Percentiles rank a stretch among this genome's conserved stretches.
Conservation (phyloP, 768 basidiomycete genomes). For the Auriculariales sp. region DNA sequence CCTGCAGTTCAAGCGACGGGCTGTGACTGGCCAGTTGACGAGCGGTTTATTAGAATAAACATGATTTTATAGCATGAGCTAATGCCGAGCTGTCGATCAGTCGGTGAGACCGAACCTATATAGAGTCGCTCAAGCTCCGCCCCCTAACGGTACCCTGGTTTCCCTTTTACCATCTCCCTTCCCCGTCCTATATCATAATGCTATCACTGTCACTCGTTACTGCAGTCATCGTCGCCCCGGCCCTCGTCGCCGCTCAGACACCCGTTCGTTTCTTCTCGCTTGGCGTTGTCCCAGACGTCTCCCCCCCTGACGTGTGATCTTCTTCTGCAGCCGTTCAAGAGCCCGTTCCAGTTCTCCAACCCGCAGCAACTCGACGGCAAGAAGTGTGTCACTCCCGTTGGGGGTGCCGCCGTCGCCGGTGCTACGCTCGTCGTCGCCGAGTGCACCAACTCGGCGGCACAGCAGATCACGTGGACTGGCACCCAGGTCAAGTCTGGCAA, state of each 20-base stretch:
- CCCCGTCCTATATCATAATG: too few species aligned
- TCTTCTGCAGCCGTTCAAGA: not conserved
- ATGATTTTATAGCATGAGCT: too few species aligned
- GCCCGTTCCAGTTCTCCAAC: not conserved
- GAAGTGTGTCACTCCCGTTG: not conserved
- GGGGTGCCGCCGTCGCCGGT: not conserved
- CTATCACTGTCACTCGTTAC: slow-evolving; percentile 1
- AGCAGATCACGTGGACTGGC: not conserved
- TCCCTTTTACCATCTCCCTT: not conserved
- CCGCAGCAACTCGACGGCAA: not conserved
- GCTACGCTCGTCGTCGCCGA: slow-evolving; percentile 3
- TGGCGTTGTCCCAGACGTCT: too few species aligned
- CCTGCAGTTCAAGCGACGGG: too few species aligned
- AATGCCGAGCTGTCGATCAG: too few species aligned
- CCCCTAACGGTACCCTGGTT: too few species aligned
- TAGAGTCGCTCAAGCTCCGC: too few species aligned
- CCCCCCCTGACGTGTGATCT: too few species aligned
- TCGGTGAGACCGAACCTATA: too few species aligned
- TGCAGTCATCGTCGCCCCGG: not conserved
- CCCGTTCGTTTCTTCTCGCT: too few species aligned
- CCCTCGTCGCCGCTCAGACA: not conserved
- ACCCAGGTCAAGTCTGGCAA: not conserved
- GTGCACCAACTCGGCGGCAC: not conserved
- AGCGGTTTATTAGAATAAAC: too few species aligned
- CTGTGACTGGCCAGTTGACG: too few species aligned